These are phyloP conservation scores for Pseudocercospora eumusae DNA, from an alignment of 2,329 filamentous ascomycete species.

Conservation along the genomic window DNA sequence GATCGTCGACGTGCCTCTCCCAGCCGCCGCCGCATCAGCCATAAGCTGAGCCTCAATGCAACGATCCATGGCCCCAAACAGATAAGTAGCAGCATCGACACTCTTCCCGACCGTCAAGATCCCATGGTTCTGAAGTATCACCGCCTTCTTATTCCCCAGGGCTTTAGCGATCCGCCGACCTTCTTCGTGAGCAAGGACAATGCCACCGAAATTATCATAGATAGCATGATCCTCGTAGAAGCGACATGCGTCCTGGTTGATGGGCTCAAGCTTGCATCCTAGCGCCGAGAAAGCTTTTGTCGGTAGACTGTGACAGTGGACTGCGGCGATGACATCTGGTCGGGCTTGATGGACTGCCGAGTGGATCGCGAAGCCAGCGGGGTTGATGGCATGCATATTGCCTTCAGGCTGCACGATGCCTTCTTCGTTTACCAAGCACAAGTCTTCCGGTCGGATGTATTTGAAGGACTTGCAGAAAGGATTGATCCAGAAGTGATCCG, in stretches of 20 bases:
- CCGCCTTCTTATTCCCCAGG: slow-evolving; percentile 41
- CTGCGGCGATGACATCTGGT: slow-evolving; percentile 46
- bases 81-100: slow-evolving; percentile 38
- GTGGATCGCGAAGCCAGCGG: slow-evolving; percentile 49
- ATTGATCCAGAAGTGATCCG: slow-evolving; percentile 42
- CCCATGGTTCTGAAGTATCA: slow-evolving; percentile 45
- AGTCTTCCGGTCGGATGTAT: slow-evolving; percentile 44
- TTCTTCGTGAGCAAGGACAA: slow-evolving; percentile 46
- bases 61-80: slow-evolving; percentile 42
- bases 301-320: slow-evolving; percentile 44
- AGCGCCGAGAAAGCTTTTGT: slow-evolving; percentile 47
- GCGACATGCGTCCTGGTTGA: slow-evolving; percentile 45
- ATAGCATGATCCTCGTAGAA: slow-evolving; percentile 41
- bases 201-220: slow-evolving; percentile 47
- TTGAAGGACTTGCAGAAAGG: slow-evolving; percentile 45
- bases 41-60: slow-evolving; percentile 44
- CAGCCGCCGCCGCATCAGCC: slow-evolving; percentile 60
- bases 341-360: slow-evolving; percentile 41
- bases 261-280: slow-evolving; percentile 43
- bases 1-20: slow-evolving; percentile 61
- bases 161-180: slow-evolving; percentile 43
- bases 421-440: slow-evolving; percentile 46
- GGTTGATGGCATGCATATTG: slow-evolving; percentile 43
- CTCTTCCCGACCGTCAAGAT: slow-evolving; percentile 45
- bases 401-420: slow-evolving; percentile 46